Percentiles rank a stretch among this genome's conserved stretches.
phyloP scores from a whole-genome alignment of 1,284 basidiomycete species.

The Ceratobasidium sp. region DNA sequence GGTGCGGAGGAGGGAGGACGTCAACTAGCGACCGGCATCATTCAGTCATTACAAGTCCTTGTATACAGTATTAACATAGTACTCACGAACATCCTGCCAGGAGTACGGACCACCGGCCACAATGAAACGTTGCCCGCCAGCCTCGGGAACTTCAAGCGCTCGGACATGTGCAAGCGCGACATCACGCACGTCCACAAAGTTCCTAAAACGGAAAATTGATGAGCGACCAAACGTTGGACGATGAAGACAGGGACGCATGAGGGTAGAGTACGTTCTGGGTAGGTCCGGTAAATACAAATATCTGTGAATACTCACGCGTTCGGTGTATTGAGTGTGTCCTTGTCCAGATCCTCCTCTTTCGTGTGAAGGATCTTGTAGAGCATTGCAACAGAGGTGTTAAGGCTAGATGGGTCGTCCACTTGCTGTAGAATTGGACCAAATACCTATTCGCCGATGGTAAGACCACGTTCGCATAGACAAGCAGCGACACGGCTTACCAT shows the following conservation, averaged over 20 bases:
- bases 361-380: constrained; percentile 36
- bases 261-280: neutral
- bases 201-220: constrained; percentile 49
- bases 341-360: constrained; percentile 18
- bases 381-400: constrained; percentile 30
- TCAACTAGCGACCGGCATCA: constrained; percentile 6
- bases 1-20: constrained; percentile 30
- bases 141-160: constrained; percentile 53
- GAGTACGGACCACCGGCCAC: constrained; percentile 35
- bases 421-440: constrained; percentile 52
- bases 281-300: neutral
- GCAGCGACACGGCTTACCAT: constrained; percentile 51
- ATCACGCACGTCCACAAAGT: constrained; percentile 70
- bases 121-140: constrained; percentile 46
- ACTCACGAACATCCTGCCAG: constrained; percentile 41
- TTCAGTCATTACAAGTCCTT: neutral
- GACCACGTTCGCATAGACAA: neutral
- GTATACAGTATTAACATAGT: neutral
- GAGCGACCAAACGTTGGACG: constrained; percentile 47
- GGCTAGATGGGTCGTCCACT: constrained; percentile 4
- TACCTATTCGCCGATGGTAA: constrained; percentile 48
- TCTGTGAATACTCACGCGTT: constrained; percentile 1
- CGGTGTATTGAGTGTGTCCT: constrained; percentile 21
- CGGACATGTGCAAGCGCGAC: constrained; percentile 64
- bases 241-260: neutral